Percentiles rank a stretch among this genome's conserved stretches.
Evolutionary conservation across 495 filamentous ascomycete genomes (phyloP).

Genomic region (Jackrogersella multiformis): DNA sequence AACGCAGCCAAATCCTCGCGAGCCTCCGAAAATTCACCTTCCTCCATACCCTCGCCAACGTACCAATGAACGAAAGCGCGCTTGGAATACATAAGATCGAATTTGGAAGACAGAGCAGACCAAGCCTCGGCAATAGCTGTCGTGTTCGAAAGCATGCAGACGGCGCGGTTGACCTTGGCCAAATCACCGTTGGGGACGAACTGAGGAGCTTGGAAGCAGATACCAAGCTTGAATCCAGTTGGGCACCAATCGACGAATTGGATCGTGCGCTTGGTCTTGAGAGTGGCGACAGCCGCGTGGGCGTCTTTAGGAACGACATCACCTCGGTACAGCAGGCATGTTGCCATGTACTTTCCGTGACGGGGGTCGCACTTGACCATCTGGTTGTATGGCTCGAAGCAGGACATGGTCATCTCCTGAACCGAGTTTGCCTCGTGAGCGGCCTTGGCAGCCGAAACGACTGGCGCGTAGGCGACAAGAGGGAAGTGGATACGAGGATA

Average conservation of each 20-base stretch:
- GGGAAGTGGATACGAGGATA: slow-evolving; percentile 99
- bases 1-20: slow-evolving; percentile 97
- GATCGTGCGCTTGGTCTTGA: slow-evolving; percentile 99
- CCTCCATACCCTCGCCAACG: slow-evolving; percentile 99
- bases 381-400: slow-evolving; percentile 84
- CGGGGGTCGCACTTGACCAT: slow-evolving; percentile 99
- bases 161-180: slow-evolving; percentile 95
- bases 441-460: slow-evolving; percentile 92
- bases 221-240: slow-evolving; percentile 99
- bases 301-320: slow-evolving; percentile 97
- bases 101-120: slow-evolving; percentile 97
- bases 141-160: slow-evolving; percentile 99
- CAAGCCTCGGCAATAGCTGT: slow-evolving; percentile 99
- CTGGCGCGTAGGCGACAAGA: slow-evolving; percentile 92
- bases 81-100: slow-evolving; percentile 99
- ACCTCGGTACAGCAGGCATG: slow-evolving; percentile 96
- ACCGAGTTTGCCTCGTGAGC: slow-evolving; percentile 95
- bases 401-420: slow-evolving; percentile 87
- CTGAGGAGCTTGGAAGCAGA: slow-evolving; percentile 98
- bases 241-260: slow-evolving; percentile 99
- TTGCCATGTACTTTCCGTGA: slow-evolving; percentile 99
- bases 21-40: slow-evolving; percentile 99
- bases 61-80: slow-evolving; percentile 99
- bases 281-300: slow-evolving; percentile 86
- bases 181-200: slow-evolving; percentile 96